phyloP scores from a whole-genome alignment of 1,284 basidiomycete species.

The Psilocybe mexicana region DNA sequence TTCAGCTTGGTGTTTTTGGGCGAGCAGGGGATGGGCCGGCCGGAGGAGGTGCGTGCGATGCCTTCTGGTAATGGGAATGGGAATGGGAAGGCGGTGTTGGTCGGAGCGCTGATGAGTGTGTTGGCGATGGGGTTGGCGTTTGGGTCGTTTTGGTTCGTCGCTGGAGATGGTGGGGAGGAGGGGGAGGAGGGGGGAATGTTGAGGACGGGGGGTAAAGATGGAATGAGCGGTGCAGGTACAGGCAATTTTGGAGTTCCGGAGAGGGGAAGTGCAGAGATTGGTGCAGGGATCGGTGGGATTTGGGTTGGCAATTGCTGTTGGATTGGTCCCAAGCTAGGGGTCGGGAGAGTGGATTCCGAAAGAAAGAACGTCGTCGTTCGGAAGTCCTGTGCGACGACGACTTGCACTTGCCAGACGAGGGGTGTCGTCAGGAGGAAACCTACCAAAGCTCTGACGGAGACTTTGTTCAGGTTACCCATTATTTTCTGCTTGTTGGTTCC shows the following conservation, averaged over 20 bases:
- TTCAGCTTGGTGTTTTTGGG: slow-evolving; percentile 55
- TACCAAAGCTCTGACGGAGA: neutral
- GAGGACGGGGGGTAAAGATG: too few relatives aligned
- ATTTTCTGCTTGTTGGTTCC: neutral
- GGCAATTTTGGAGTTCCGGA: neutral
- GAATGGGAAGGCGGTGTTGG: neutral
- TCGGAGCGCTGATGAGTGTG: neutral
- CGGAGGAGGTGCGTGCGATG: slow-evolving; percentile 22
- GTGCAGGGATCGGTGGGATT: neutral
- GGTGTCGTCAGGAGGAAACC: neutral
- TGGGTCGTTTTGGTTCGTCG: neutral
- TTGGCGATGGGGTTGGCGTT: neutral
- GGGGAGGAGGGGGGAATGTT: too few relatives aligned
- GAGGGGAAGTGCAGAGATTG: neutral
- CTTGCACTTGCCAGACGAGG: neutral
- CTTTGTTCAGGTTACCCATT: neutral
- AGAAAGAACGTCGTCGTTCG: neutral
- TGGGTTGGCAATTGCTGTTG: neutral
- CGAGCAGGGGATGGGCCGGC: slow-evolving; percentile 33
- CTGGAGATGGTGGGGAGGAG: neutral
- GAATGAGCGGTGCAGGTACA: too few relatives aligned
- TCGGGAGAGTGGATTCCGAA: neutral
- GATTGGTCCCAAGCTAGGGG: neutral
- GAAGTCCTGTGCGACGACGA: neutral
- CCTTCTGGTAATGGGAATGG: slow-evolving; percentile 12